phyloP scores from a whole-genome alignment of 2,329 filamentous ascomycete species.

The Pseudogymnoascus sp. region DNA sequence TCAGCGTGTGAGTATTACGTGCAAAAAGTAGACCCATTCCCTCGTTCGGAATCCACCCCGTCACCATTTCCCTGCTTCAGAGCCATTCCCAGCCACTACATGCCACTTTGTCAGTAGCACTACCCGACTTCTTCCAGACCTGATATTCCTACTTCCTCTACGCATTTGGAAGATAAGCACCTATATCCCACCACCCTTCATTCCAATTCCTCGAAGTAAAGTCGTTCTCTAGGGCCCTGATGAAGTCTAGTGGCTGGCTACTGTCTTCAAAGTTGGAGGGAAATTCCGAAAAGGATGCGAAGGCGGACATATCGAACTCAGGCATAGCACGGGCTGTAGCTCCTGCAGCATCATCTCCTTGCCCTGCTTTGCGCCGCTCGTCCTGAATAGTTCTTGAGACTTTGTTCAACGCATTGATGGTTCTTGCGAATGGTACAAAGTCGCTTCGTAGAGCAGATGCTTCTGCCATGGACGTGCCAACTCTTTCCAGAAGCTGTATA shows the following conservation, averaged over 20 bases:
- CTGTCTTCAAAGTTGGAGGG: not conserved
- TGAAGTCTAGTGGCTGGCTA: not conserved
- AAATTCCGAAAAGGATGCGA: not conserved
- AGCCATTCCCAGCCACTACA: too few species aligned
- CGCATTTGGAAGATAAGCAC: not conserved
- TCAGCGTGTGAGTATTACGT: too few species aligned
- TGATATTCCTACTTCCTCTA: not conserved
- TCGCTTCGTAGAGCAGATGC: not conserved
- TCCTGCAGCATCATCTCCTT: not conserved
- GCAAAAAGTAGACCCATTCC: too few species aligned
- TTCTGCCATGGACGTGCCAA: not conserved
- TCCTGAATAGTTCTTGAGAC: not conserved
- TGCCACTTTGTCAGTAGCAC: not conserved
- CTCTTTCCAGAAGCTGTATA: not conserved
- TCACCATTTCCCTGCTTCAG: too few species aligned
- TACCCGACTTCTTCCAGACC: not conserved
- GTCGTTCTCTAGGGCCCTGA: not conserved
- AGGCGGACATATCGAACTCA: not conserved
- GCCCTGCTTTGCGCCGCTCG: not conserved
- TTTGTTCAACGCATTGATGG: not conserved
- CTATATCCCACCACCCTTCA: slow-evolving; percentile 2
- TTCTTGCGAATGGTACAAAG: slow-evolving; percentile 5
- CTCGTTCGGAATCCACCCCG: too few species aligned
- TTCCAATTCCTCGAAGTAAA: slow-evolving; percentile 3
- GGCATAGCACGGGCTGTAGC: not conserved